These are phyloP conservation scores for Papiliotrema nemorosa DNA, from an alignment of 1,284 basidiomycete species.

Conservation along the genomic window DNA sequence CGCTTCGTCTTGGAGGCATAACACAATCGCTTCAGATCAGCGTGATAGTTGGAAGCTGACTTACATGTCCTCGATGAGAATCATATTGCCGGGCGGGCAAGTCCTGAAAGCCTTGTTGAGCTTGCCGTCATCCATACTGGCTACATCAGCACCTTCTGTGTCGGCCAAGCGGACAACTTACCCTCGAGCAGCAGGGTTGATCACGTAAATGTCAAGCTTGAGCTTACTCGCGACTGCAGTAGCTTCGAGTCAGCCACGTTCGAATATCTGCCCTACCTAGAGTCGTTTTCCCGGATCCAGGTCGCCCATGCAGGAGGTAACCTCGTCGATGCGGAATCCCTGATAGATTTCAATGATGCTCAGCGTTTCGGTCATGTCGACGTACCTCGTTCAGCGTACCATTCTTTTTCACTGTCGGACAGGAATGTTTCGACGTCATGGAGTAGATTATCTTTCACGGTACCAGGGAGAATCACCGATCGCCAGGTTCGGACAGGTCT, in stretches of 20 bases:
- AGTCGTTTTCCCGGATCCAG: slow-evolving; percentile 33
- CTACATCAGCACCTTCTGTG: background rate
- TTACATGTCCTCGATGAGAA: slow-evolving; percentile 39
- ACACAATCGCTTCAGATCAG: slow-evolving; percentile 12
- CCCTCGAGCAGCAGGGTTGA: slow-evolving; percentile 29
- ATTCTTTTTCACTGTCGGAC: slow-evolving; percentile 20
- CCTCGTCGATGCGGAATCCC: slow-evolving; percentile 32
- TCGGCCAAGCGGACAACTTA: too few species aligned
- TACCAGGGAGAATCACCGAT: slow-evolving; percentile 26
- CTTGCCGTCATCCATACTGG: slow-evolving; percentile 34
- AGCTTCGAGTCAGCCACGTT: slow-evolving; percentile 9
- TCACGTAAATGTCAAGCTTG: slow-evolving; percentile 26
- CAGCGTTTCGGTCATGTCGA: too few species aligned
- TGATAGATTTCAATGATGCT: too few species aligned
- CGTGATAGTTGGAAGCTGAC: background rate
- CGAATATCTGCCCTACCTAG: slow-evolving; percentile 14
- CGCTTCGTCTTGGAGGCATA: slow-evolving; percentile 5
- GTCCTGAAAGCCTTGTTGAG: slow-evolving; percentile 23
- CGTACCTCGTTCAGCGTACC: slow-evolving; percentile 31
- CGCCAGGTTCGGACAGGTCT: slow-evolving; percentile 25
- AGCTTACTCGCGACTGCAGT: slow-evolving; percentile 29
- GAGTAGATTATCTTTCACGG: slow-evolving; percentile 22
- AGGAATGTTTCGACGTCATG: slow-evolving; percentile 26
- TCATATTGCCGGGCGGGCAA: slow-evolving; percentile 22
- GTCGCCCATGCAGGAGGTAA: slow-evolving; percentile 28